Conservation (phyloP, 805 yeast genomes). For the Peterozyma xylosa region DNA sequence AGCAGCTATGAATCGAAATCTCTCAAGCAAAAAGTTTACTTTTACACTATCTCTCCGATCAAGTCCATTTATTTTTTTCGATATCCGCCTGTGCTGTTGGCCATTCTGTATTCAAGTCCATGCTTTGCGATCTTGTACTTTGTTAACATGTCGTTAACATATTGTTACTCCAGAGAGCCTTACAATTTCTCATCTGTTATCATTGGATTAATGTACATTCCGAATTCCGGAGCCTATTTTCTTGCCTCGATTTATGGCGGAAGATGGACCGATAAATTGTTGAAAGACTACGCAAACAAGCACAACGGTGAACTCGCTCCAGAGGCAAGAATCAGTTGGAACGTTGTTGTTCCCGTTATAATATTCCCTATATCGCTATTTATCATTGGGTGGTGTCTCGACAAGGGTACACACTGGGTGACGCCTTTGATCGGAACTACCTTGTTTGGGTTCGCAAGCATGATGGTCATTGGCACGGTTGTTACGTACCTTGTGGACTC, state of each 20-base stretch:
- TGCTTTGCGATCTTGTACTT: conserved; percentile 66
- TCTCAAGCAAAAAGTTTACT: conserved; percentile 27
- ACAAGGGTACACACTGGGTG: conserved; percentile 63
- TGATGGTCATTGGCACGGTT: conserved; percentile 78
- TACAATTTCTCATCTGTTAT: conserved; percentile 60
- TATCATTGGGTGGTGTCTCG: conserved; percentile 78
- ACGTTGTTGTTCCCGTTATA: conserved; percentile 57
- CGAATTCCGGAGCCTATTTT: conserved; percentile 74
- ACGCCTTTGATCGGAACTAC: conserved; percentile 79
- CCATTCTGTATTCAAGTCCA: conserved; percentile 61
- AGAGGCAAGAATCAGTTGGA: conserved; percentile 73
- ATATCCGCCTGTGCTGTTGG: conserved; percentile 69
- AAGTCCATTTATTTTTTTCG: conserved; percentile 52
- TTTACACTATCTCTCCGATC: conserved; percentile 49
- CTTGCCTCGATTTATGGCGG: conserved; percentile 79
- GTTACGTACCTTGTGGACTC: conserved; percentile 78
- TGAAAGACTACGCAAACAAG: conserved; percentile 40
- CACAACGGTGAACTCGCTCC: conserved; percentile 66
- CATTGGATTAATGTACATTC: conserved; percentile 73
- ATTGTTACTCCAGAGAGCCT: conserved; percentile 54
- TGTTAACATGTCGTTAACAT: conserved; percentile 67
- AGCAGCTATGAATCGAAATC: conserved; percentile 15
- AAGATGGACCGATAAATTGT: conserved; percentile 61
- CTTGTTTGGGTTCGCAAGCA: conserved; percentile 71
- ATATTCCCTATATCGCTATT: conserved; percentile 58